A percentile compares a stretch with the other conserved stretches of the same genome.
These are phyloP conservation scores for Pichia paraexigua DNA, from an alignment of 805 yeast species.

Conservation along the genomic window DNA sequence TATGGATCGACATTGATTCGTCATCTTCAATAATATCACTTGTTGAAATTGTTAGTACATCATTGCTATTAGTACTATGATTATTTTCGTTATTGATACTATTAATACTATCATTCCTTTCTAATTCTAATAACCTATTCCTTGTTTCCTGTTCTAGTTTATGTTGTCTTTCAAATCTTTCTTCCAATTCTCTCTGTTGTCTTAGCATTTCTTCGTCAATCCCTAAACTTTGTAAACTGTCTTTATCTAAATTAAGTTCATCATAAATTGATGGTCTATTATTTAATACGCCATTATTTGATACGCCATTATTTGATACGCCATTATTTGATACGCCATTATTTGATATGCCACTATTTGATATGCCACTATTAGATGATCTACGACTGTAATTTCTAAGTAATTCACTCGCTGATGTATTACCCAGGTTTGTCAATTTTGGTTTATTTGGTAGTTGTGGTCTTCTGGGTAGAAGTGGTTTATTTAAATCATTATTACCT, in stretches of 20 bases:
- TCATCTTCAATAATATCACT: background rate
- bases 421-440: background rate
- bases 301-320: background rate
- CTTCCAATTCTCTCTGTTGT: slow-evolving; percentile 5
- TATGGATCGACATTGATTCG: background rate
- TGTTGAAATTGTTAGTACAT: background rate
- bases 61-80: background rate
- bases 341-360: background rate
- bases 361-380: background rate
- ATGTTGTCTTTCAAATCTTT: slow-evolving; percentile 1
- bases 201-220: slow-evolving; percentile 6
- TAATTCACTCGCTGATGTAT: slow-evolving; percentile 3
- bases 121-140: background rate
- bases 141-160: background rate
- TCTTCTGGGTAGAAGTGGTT: slow-evolving; percentile 1
- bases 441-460: slow-evolving; percentile 6
- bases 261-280: background rate
- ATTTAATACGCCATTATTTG: background rate
- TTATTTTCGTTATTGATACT: no score
- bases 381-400: slow-evolving; percentile 4
- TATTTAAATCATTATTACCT: background rate
- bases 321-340: background rate
- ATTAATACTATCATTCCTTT: background rate
- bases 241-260: slow-evolving; percentile 1
- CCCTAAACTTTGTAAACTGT: slow-evolving; percentile 4